A percentile compares a stretch with the other conserved stretches of the same genome.
phyloP scores from a whole-genome alignment of 176 grass and related monocot genomes.

The Oryza rufipogon region DNA sequence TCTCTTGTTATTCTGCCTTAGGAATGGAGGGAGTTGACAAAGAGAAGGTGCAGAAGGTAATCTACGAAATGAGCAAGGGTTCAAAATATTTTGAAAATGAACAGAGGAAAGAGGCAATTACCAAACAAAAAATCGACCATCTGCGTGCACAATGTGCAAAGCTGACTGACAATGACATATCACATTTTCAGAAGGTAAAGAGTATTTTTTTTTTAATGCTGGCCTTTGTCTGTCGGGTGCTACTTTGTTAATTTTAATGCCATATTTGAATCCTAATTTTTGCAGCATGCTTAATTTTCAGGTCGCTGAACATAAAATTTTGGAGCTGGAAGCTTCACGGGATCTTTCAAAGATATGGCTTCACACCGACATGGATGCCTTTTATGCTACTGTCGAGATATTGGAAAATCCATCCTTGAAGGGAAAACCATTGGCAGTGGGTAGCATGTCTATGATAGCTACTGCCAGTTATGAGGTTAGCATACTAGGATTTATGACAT shows the following conservation, averaged over 20 bases:
- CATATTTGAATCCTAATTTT: constrained; percentile 10
- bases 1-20: constrained; percentile 37
- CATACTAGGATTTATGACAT: constrained; percentile 5
- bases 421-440: constrained; percentile 88
- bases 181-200: constrained; percentile 77
- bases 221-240: background rate
- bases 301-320: constrained; percentile 77
- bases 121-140: constrained; percentile 81
- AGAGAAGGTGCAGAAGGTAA: constrained; percentile 85
- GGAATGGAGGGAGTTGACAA: constrained; percentile 98
- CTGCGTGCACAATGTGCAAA: constrained; percentile 53
- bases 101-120: constrained; percentile 76
- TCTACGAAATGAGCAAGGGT: constrained; percentile 93
- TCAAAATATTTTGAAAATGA: constrained; percentile 98
- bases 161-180: constrained; percentile 74
- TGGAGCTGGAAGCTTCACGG: constrained; percentile 85
- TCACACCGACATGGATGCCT: constrained; percentile 95
- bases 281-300: constrained; percentile 31
- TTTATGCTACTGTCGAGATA: constrained; percentile 92
- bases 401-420: constrained; percentile 88
- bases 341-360: constrained; percentile 96
- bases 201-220: background rate
- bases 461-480: constrained; percentile 96
- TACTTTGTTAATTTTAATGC: constrained; percentile 6
- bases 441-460: constrained; percentile 96